Conservation (phyloP, 139 green algal species). For the Chlorella sp. region DNA sequence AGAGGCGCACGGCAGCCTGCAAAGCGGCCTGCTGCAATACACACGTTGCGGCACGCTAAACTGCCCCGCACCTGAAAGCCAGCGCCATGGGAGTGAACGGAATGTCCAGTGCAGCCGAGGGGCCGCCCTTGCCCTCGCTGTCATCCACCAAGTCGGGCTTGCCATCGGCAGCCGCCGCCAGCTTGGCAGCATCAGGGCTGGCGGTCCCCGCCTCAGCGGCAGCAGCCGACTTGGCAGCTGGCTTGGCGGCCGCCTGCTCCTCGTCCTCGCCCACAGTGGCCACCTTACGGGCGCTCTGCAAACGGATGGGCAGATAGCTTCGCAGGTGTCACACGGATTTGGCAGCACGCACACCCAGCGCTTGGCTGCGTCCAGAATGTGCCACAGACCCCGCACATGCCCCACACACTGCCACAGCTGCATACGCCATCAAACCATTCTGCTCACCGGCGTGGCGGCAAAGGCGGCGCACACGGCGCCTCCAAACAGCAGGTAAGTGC, state of each 20-base stretch:
- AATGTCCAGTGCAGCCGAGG: constrained; percentile 31
- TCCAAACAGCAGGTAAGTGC: constrained; percentile 29
- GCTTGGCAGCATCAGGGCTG: not conserved
- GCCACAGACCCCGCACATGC: no score
- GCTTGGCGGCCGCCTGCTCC: not conserved
- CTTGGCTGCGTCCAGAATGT: no score
- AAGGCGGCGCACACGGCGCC: constrained; percentile 9
- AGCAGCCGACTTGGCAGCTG: not conserved
- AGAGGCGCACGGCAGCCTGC: no score
- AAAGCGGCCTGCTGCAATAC: no score
- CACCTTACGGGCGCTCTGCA: not conserved
- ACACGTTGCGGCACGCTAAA: no score
- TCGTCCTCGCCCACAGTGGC: not conserved
- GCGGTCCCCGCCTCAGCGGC: not conserved
- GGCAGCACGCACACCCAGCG: no score
- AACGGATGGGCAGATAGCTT: no score
- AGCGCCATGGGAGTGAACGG: constrained; percentile 69
- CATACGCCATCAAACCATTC: no score
- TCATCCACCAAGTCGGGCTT: no score
- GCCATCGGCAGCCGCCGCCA: not conserved
- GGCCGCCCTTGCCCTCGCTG: not conserved
- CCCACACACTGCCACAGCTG: no score
- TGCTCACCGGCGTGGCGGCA: not conserved
- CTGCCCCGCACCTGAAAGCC: constrained; percentile 48
- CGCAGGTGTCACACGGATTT: no score